Base-by-base conservation (phyloP, 108 stramenopile species). In the Nitzschia putrida region DNA sequence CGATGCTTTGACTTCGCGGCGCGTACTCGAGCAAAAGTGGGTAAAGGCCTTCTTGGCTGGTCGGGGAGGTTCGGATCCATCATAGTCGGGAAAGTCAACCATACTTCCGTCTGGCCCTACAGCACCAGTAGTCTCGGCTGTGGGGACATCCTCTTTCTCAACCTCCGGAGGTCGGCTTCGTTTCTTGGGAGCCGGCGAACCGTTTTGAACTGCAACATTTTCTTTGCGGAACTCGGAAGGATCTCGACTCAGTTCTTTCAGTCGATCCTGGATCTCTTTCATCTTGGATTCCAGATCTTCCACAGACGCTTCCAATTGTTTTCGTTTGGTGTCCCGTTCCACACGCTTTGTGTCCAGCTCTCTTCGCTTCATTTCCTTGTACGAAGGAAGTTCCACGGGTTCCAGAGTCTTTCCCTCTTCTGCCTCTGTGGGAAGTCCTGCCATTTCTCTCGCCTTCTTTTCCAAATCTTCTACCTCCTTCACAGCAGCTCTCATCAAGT, bases 11-110 rank as follows among this genome's bases (percentile, higher is more conserved):
- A 92, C 85, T 47, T 85, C 84, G 55, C 79, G 85, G 16, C 93
- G 73, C 3, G 76, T 87, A 12, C 60, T 41, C 11, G 75, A 80
- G 59, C 93, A 94, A 70, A 90, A 94, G 6, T 86, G 80, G 23
- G 93, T 88, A 71, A 94, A 94, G 21, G 93, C 86, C 57, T 89
- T 92, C 61, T 86, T 90, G 58, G 76, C 71, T 56, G 88, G 87
- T 26, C 70, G 72, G 1, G 93, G 93, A 41, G 76, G 74, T 72
- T 85, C 89, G 10, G 52, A 68, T 18, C 87, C 89, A 73, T 92
- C 83, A 58, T 92, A 92, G n/a, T 82, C 82, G 20, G 90, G 90
- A 69, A 92, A 92, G 22, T 80, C 82, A 12, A 84, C 77, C 54
- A 90, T 80, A 41, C 73, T 66, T 7, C 89, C 90, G 44, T 82